Evolutionary conservation across 2,329 filamentous ascomycete species (phyloP).

Genomic region (Cryphonectria radicalis): DNA sequence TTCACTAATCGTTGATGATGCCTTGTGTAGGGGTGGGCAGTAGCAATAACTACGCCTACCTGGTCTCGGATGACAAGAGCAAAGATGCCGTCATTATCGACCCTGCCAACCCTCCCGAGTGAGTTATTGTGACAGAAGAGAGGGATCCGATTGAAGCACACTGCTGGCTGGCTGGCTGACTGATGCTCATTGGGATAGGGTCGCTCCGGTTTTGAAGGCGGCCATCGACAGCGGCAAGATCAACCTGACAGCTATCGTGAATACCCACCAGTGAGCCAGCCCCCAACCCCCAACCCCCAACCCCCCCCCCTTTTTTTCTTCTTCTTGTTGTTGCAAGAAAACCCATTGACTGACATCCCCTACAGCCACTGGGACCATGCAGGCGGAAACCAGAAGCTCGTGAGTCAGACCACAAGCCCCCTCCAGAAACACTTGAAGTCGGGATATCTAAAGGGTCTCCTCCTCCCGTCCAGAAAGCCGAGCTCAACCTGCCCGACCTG

Average conservation of each 20-base stretch:
- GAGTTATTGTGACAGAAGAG: constrained; percentile 38
- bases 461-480: constrained; percentile 37
- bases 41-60: constrained; percentile 84
- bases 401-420: constrained; percentile 43
- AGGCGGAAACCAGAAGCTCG: constrained; percentile 85
- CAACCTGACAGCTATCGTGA: constrained; percentile 87
- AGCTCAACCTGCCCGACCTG: constrained; percentile 62
- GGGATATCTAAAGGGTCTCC: not conserved
- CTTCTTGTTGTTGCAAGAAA: no score
- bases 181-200: constrained; percentile 46
- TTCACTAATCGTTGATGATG: constrained; percentile 2
- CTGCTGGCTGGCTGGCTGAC: not conserved
- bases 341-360: constrained; percentile 9
- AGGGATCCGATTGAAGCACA: no score
- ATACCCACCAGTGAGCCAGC: constrained; percentile 88
- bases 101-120: constrained; percentile 80
- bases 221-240: constrained; percentile 73
- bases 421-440: no score
- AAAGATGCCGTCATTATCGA: constrained; percentile 81
- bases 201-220: constrained; percentile 70
- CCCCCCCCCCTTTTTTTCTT: no score
- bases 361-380: constrained; percentile 89
- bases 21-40: constrained; percentile 68
- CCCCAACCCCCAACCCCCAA: not conserved
- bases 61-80: constrained; percentile 77